Conservation (phyloP, 257 asterid species). For the Asclepias syriaca region DNA sequence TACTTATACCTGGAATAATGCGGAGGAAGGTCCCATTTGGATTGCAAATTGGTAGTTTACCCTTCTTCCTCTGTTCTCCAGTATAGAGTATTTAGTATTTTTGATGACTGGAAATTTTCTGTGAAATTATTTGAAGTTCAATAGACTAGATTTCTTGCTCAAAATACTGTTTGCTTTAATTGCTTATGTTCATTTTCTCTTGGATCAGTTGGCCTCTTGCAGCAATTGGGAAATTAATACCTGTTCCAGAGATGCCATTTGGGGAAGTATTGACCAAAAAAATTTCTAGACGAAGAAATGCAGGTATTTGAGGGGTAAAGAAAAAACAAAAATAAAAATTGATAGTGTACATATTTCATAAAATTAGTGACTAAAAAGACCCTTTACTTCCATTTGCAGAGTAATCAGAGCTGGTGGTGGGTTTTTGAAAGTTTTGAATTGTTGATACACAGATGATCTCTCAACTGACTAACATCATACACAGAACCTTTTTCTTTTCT, state of each 20-base stretch:
- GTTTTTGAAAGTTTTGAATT: background rate
- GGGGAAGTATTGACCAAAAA: constrained; percentile 16
- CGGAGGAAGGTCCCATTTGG: background rate
- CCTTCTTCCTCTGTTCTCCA: background rate
- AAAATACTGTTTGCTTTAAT: too few relatives aligned
- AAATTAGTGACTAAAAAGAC: background rate
- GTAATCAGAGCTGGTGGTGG: background rate
- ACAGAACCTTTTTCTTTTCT: too few relatives aligned
- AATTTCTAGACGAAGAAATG: constrained; percentile 7
- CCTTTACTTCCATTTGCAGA: background rate
- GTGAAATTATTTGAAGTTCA: background rate
- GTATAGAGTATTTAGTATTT: background rate
- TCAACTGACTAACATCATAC: background rate
- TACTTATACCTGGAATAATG: too few relatives aligned
- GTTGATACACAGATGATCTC: background rate
- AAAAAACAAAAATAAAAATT: background rate
- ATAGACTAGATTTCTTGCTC: background rate
- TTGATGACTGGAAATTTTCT: background rate
- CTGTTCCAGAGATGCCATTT: constrained; percentile 34
- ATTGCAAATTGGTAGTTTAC: background rate
- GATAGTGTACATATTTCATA: background rate
- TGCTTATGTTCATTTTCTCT: background rate
- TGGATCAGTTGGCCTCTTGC: constrained; percentile 48
- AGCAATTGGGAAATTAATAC: constrained; percentile 35
- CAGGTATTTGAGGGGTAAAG: constrained; percentile 9